Base-by-base conservation (phyloP, 208 protist genomes). In the Acanthamoeba polyphaga region DNA sequence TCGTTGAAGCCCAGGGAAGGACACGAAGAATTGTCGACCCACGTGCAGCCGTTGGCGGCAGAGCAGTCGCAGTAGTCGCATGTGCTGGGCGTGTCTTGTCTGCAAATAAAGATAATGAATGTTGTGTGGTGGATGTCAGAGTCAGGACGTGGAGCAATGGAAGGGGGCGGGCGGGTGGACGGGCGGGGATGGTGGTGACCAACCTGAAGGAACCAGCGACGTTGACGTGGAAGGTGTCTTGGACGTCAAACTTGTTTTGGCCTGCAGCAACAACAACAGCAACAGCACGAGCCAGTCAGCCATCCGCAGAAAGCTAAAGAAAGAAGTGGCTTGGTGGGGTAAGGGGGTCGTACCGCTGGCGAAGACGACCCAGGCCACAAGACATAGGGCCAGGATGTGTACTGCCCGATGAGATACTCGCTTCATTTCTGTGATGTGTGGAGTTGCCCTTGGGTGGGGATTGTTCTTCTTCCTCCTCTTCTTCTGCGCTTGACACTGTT, bases 201-300 rank as follows among this genome's bases (percentile, higher is more conserved):
- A 58, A 72, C 66, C 66, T 72, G 66, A 72, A 72, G 7, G 66
- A 72, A 72, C 66, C 70, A 9, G 38, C 55, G 27, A 89, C 82
- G 29, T 8, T 49, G 82, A 89, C 82, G 55, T 89, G 82, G 82
- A 89, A 89, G 27, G 82, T 89, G 19, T 89, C 55, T n/a, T 89
- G 82, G 9, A 89, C 82, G 24, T 62, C 82, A n/a, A 58, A 89
- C n/a, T n/a, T 49, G 70, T 78, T 49, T 43, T 78, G 70, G 29
- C 70, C 70, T 78, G 70, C 38, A 27, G 13, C 55, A 19, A 19
- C 17, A 22, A 62, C 55, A 62, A 3, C 55, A 24, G 12, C 55
- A 62, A 2, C 12, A 62, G 55, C 17, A 62, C 55, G 55, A 62
- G 53, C 17, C 53, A 58, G 53, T 12, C 53, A 66, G 55, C 55